Percentiles rank a stretch among this genome's conserved stretches.
These are phyloP conservation scores for Monosporascus sp. DNA, from an alignment of 2,329 filamentous ascomycete genomes.

Conservation along the genomic window DNA sequence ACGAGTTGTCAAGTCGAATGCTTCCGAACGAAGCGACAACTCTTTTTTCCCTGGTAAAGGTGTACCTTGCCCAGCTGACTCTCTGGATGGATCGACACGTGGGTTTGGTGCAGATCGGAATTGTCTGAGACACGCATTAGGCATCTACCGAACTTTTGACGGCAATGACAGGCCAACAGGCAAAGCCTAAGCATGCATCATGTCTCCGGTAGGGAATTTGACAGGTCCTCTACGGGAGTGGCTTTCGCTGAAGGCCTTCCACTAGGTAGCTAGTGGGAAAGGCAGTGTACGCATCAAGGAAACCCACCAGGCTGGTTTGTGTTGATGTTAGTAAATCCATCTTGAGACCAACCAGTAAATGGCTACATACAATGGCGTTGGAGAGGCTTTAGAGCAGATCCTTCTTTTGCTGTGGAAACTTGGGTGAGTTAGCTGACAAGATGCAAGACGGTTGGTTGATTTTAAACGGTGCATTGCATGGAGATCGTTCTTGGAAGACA, in stretches of 20 bases:
- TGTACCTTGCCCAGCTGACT: slow-evolving; percentile 2
- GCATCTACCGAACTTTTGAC: slow-evolving; percentile 3
- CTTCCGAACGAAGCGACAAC: not conserved
- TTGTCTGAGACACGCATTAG: slow-evolving; percentile 21
- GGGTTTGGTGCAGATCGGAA: slow-evolving; percentile 8
- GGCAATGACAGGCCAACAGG: not conserved
- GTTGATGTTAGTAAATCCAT: not conserved
- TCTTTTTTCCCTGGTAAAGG: not conserved
- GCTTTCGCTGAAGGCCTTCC: too few relatives aligned
- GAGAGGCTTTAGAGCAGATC: not conserved
- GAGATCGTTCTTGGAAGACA: not conserved
- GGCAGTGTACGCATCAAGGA: too few relatives aligned
- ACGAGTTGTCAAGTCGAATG: not conserved
- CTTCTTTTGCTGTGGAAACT: not conserved
- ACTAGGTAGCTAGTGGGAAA: too few relatives aligned
- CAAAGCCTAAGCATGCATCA: not conserved
- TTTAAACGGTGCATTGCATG: not conserved
- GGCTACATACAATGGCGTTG: not conserved
- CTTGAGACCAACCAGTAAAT: not conserved
- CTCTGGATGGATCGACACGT: slow-evolving; percentile 2
- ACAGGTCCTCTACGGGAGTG: not conserved
- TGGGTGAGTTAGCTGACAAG: not conserved
- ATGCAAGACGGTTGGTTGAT: not conserved
- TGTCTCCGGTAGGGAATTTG: slow-evolving; percentile 4
- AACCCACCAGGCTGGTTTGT: not conserved